phyloP scores from a whole-genome alignment of 495 filamentous ascomycete genomes.

The Lepraria neglecta region DNA sequence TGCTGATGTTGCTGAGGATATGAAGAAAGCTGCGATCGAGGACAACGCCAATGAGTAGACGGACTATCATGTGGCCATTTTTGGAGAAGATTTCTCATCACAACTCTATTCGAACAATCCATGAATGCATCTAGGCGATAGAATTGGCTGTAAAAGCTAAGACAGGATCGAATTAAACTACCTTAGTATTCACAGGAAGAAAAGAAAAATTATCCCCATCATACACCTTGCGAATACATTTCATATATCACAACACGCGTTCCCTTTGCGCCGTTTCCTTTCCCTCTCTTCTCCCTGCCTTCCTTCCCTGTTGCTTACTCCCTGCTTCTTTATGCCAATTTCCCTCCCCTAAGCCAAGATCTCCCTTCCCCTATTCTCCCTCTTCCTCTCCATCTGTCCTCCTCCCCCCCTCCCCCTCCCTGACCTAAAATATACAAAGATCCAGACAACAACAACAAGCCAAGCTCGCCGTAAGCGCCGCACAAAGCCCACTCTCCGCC shows the following conservation, averaged over 20 bases:
- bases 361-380: slow-evolving; percentile 1
- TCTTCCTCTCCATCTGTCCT: neutral
- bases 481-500: slow-evolving; percentile 29
- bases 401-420: neutral
- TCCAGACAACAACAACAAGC: slow-evolving; percentile 42
- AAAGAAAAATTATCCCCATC: neutral
- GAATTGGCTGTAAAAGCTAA: slow-evolving; percentile 7
- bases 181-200: neutral
- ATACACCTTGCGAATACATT: slow-evolving; percentile 3
- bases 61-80: neutral
- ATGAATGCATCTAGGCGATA: neutral
- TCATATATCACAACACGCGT: neutral
- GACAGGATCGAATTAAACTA: neutral
- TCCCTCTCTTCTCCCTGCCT: no score
- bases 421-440: slow-evolving; percentile 31
- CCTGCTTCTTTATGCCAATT: neutral
- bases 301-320: no score
- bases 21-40: slow-evolving; percentile 54
- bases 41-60: slow-evolving; percentile 30
- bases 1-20: slow-evolving; percentile 51
- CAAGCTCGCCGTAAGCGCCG: slow-evolving; percentile 32
- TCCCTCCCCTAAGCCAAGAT: neutral
- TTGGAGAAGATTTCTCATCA: neutral
- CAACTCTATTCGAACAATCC: no score
- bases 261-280: no score